phyloP scores from a whole-genome alignment of 345 rosid species.

The Cochlearia excelsa region DNA sequence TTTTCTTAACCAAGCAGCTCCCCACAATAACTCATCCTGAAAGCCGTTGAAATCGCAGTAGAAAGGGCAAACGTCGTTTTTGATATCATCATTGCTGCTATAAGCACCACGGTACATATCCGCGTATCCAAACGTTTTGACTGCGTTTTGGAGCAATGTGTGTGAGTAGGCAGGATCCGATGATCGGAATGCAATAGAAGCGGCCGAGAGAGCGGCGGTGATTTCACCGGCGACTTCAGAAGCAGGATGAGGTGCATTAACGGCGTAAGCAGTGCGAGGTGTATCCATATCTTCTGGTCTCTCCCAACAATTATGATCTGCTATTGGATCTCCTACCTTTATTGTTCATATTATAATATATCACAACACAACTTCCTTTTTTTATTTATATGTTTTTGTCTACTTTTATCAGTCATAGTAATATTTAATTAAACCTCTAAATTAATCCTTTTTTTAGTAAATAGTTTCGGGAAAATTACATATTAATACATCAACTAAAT shows the following conservation, averaged over 20 bases:
- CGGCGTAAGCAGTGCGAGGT: conserved; percentile 60
- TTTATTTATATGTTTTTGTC: no score
- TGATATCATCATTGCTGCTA: conserved; percentile 33
- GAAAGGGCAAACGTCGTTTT: conserved; percentile 64
- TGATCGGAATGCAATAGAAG: conserved; percentile 61
- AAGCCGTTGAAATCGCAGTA: conserved; percentile 63
- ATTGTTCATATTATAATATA: no score
- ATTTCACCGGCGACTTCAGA: conserved; percentile 81
- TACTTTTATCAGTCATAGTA: no score
- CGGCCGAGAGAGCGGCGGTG: conserved; percentile 77
- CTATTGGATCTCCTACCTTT: conserved; percentile 53
- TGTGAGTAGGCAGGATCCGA: conserved; percentile 40
- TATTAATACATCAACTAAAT: no score
- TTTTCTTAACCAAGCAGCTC: conserved; percentile 74
- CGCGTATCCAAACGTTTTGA: conserved; percentile 64
- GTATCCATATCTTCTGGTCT: conserved; percentile 97
- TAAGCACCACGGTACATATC: conserved; percentile 59
- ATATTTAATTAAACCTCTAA: no score
- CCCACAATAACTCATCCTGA: conserved; percentile 90
- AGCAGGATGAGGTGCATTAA: conserved; percentile 51
- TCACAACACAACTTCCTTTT: no score
- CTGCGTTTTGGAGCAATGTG: conserved; percentile 48
- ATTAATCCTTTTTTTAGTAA: no score
- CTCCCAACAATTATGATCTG: conserved; percentile 76
- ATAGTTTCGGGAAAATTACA: no score